These are phyloP conservation scores for Suillus cothurnatus DNA, from an alignment of 768 basidiomycete genomes.

Conservation along the genomic window DNA sequence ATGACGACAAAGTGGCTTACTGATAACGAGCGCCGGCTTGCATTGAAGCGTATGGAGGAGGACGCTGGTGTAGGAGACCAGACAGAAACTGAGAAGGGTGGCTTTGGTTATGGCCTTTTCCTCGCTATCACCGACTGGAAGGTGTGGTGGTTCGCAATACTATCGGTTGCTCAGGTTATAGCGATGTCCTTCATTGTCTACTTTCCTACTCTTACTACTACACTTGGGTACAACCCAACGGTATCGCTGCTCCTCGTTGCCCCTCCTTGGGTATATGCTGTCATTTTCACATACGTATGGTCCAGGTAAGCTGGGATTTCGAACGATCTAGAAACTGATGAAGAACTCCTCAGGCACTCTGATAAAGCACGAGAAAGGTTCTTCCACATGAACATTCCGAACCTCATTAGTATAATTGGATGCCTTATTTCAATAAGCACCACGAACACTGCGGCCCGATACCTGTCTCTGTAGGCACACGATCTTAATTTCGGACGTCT, in stretches of 20 bases:
- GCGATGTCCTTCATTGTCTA: slow-evolving; percentile 76
- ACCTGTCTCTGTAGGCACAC: slow-evolving; percentile 57
- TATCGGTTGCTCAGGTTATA: slow-evolving; percentile 35
- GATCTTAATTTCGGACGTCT: slow-evolving; percentile 11
- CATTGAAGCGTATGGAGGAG: slow-evolving; percentile 61
- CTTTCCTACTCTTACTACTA: slow-evolving; percentile 76
- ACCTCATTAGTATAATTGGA: slow-evolving; percentile 61
- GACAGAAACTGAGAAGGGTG: slow-evolving; percentile 43
- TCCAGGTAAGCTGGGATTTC: slow-evolving; percentile 41
- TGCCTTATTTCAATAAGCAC: slow-evolving; percentile 68
- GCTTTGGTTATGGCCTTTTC: slow-evolving; percentile 47
- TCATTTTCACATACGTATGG: slow-evolving; percentile 52
- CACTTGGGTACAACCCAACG: slow-evolving; percentile 66
- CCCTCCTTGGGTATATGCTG: slow-evolving; percentile 71
- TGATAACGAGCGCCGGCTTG: slow-evolving; percentile 45
- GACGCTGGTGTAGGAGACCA: slow-evolving; percentile 62
- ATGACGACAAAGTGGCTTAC: slow-evolving; percentile 37
- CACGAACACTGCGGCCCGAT: slow-evolving; percentile 64
- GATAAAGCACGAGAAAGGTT: slow-evolving; percentile 72
- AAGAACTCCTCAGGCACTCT: slow-evolving; percentile 51
- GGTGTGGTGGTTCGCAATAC: slow-evolving; percentile 77
- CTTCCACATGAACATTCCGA: slow-evolving; percentile 61
- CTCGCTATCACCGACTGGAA: slow-evolving; percentile 74
- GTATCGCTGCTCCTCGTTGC: slow-evolving; percentile 72
- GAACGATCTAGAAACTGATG: not conserved